Percentiles rank a stretch among this genome's conserved stretches.
These are phyloP conservation scores for Mrakia hoshinonis DNA, from an alignment of 768 basidiomycete species.

Conservation along the genomic window DNA sequence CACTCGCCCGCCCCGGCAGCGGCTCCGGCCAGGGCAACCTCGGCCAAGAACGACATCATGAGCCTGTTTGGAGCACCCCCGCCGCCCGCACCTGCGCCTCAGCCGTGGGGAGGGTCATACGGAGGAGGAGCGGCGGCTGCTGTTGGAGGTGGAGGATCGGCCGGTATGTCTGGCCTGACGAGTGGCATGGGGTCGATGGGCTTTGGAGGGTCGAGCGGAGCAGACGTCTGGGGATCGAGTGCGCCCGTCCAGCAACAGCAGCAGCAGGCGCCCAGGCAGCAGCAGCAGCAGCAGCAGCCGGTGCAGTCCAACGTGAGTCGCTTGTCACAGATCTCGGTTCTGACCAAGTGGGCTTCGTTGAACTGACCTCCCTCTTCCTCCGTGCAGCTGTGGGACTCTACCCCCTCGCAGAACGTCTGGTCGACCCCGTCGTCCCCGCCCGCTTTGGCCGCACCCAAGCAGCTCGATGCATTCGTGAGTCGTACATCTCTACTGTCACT, in stretches of 20 bases:
- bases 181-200: slow-evolving; percentile 6
- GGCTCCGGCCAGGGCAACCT: slow-evolving; percentile 37
- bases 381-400: slow-evolving; percentile 16
- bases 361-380: not conserved
- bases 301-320: slow-evolving; percentile 14
- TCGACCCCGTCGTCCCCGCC: not conserved
- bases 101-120: not conserved
- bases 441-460: not conserved
- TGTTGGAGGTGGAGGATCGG: not conserved
- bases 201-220: slow-evolving; percentile 14
- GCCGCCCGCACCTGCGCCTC: slow-evolving; percentile 13
- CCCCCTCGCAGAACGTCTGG: slow-evolving; percentile 18
- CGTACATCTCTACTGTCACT: no score
- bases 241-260: not conserved
- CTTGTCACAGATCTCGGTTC: no score
- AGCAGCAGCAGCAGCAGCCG: slow-evolving; percentile 21
- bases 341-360: not conserved
- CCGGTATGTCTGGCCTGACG: not conserved
- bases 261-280: not conserved
- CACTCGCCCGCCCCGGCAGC: slow-evolving; percentile 42
- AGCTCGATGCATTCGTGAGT: slow-evolving; percentile 20
- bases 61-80: slow-evolving; percentile 23
- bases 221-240: not conserved
- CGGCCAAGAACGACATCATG: slow-evolving; percentile 31
- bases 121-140: not conserved